phyloP scores from a whole-genome alignment of 805 yeast genomes.

The Pichia gijzeniarum region DNA sequence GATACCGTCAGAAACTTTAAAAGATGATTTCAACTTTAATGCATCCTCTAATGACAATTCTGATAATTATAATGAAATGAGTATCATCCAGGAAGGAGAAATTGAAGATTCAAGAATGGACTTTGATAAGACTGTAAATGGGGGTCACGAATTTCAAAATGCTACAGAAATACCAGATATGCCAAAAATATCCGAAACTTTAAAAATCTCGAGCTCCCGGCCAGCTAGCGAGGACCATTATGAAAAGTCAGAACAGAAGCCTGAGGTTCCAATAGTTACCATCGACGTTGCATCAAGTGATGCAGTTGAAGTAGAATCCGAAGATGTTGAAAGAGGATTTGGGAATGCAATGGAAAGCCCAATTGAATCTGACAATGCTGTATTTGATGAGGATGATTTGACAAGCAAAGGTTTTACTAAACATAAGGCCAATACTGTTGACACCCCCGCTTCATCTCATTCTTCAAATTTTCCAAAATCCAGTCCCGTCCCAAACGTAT shows the following conservation, averaged over 20 bases:
- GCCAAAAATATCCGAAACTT: background rate
- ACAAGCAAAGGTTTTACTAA: constrained; percentile 16
- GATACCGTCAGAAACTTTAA: background rate
- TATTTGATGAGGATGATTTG: constrained; percentile 1
- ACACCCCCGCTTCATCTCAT: constrained; percentile 13
- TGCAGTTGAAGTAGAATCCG: background rate
- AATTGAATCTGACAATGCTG: background rate
- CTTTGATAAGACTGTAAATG: background rate
- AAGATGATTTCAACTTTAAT: background rate
- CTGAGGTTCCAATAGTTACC: constrained; percentile 6
- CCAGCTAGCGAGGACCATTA: background rate
- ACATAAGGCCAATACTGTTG: constrained; percentile 18
- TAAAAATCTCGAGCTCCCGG: too few relatives aligned
- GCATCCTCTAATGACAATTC: too few relatives aligned
- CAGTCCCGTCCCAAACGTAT: background rate
- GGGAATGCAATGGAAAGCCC: background rate
- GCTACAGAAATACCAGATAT: background rate
- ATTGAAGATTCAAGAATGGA: constrained; percentile 18
- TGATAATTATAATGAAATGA: constrained; percentile 22
- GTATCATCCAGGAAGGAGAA: constrained; percentile 31
- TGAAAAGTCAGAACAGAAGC: too few relatives aligned
- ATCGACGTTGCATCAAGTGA: background rate
- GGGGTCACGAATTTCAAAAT: background rate
- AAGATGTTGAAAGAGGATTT: background rate
- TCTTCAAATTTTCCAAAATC: background rate